Evolutionary conservation across 192 early-diverging fungal genomes (phyloP).

Genomic region (Hyaloraphidium curvatum): DNA sequence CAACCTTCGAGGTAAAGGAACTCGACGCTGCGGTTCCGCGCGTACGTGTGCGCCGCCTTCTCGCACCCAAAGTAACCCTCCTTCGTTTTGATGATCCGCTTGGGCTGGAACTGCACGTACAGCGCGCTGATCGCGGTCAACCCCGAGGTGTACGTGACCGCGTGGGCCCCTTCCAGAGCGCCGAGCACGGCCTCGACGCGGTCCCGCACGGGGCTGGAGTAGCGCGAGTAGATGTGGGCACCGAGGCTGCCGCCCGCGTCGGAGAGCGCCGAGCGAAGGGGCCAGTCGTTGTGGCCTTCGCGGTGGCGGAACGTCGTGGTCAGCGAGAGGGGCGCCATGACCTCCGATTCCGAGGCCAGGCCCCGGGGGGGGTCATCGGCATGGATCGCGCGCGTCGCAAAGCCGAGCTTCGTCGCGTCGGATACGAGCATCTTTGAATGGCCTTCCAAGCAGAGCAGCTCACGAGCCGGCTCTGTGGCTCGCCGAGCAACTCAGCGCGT

Average conservation of each 20-base stretch:
- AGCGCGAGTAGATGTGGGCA: background rate
- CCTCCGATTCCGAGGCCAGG: background rate
- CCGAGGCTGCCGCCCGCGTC: background rate
- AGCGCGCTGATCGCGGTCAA: background rate
- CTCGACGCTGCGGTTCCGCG: background rate
- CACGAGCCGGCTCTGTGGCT: too few species aligned
- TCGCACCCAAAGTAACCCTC: background rate
- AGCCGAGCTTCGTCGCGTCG: too few species aligned
- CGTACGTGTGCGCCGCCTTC: background rate
- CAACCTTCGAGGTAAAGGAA: slow-evolving; percentile 3
- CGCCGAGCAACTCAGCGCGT: too few species aligned
- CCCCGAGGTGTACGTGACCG: background rate
- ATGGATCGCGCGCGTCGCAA: background rate
- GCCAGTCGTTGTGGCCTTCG: background rate
- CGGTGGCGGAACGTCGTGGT: background rate
- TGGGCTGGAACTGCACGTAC: background rate
- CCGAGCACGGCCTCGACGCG: background rate
- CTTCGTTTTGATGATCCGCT: slow-evolving; percentile 2
- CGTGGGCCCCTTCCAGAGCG: background rate
- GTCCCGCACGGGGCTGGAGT: background rate
- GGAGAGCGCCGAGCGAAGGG: background rate
- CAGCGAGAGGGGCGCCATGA: background rate
- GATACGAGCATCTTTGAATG: too few species aligned
- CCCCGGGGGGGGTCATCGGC: background rate
- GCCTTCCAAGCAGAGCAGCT: too few species aligned